Conservation (phyloP, 2,329 filamentous ascomycete species). For the Botrytis hyacinthi region DNA sequence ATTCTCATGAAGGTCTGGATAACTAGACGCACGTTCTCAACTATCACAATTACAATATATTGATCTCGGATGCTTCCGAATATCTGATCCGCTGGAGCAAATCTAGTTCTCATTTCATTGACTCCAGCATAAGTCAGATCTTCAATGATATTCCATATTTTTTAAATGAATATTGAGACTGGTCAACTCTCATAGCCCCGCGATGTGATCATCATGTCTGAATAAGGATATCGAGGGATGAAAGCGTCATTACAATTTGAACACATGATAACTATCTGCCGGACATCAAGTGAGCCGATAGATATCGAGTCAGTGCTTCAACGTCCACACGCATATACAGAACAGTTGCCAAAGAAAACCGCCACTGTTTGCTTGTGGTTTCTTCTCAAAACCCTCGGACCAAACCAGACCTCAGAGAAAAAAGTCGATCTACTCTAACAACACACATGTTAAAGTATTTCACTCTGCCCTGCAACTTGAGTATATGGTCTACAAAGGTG, state of each 20-base stretch:
- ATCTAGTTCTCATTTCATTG: neutral
- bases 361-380: neutral
- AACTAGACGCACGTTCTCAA: neutral
- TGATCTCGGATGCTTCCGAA: neutral
- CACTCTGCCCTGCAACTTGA: neutral
- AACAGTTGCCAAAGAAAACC: neutral
- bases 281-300: neutral
- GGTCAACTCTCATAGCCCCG: neutral
- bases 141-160: neutral
- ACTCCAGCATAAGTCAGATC: neutral
- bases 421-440: neutral
- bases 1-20: neutral
- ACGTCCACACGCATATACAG: neutral
- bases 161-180: neutral
- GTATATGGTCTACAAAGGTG: neutral
- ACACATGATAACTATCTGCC: neutral
- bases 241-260: neutral
- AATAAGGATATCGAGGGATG: neutral
- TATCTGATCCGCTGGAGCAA: neutral
- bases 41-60: neutral
- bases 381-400: neutral
- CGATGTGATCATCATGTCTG: neutral
- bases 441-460: neutral
- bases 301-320: neutral
- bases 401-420: neutral